phyloP scores from a whole-genome alignment of 306 rosid species.

The Herpetospermum pedunculosum region DNA sequence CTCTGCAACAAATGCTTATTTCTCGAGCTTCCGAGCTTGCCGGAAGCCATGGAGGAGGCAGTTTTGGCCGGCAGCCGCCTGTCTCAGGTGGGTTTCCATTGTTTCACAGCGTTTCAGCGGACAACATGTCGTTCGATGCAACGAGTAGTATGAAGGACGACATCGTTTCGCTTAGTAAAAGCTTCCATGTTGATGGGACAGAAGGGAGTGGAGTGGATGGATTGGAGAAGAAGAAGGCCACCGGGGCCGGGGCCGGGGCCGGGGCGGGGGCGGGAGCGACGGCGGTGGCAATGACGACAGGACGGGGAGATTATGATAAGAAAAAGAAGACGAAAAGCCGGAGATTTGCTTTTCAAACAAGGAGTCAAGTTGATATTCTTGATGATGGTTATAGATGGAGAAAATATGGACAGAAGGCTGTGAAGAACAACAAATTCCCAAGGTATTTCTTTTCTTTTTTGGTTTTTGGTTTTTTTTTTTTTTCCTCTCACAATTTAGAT shows the following conservation, averaged over 20 bases:
- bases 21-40: neutral
- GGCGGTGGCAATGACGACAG: neutral
- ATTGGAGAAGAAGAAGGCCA: neutral
- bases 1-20: neutral
- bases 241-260: no score
- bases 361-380: conserved; percentile 17
- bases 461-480: neutral
- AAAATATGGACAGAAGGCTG: conserved; percentile 16
- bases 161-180: neutral
- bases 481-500: neutral
- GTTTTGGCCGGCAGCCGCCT: neutral
- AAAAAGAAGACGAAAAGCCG: neutral
- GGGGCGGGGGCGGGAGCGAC: neutral
- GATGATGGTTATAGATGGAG: conserved; percentile 18
- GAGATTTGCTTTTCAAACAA: conserved; percentile 8
- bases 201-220: neutral
- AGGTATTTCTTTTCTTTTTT: neutral
- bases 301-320: neutral
- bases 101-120: neutral
- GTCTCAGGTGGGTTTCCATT: neutral
- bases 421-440: conserved; percentile 19
- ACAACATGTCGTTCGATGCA: neutral
- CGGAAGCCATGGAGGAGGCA: neutral
- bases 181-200: neutral
- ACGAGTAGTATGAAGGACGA: neutral